A percentile compares a stretch with the other conserved stretches of the same genome.
phyloP scores from a whole-genome alignment of 2,329 filamentous ascomycete species.

The Talaromyces sp. region DNA sequence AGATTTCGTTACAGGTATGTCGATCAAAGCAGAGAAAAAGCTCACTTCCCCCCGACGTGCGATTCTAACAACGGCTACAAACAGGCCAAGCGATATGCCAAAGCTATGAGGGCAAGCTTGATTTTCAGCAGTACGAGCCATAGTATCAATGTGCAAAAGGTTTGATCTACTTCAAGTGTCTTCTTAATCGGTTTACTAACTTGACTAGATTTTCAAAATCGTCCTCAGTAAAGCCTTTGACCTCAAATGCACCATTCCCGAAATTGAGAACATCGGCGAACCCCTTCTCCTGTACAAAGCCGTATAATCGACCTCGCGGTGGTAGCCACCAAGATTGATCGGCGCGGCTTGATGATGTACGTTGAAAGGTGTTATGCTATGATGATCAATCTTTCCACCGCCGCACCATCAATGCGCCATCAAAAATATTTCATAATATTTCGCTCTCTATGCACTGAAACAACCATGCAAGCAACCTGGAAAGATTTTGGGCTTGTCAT shows the following conservation, averaged over 20 bases:
- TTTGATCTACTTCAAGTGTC: slow-evolving; percentile 36
- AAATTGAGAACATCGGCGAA: slow-evolving; percentile 97
- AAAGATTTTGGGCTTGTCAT: not conserved
- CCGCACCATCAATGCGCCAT: slow-evolving; percentile 21
- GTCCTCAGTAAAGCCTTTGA: slow-evolving; percentile 98
- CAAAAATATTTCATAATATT: slow-evolving; percentile 2
- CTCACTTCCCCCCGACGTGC: not conserved
- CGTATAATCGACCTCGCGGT: slow-evolving; percentile 26
- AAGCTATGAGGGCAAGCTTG: slow-evolving; percentile 94
- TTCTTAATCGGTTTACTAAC: not conserved
- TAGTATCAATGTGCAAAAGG: slow-evolving; percentile 99
- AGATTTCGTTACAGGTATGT: slow-evolving; percentile 88
- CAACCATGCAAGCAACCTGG: not conserved
- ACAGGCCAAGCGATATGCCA: slow-evolving; percentile 89
- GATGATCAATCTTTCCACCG: slow-evolving; percentile 13
- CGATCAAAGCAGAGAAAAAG: not conserved
- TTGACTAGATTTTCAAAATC: slow-evolving; percentile 91
- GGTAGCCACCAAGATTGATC: slow-evolving; percentile 13
- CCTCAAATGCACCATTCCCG: slow-evolving; percentile 96
- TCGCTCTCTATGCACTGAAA: not conserved
- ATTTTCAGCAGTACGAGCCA: slow-evolving; percentile 99
- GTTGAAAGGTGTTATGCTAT: slow-evolving; percentile 35
- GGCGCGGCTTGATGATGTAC: slow-evolving; percentile 29
- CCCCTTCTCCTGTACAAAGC: slow-evolving; percentile 87
- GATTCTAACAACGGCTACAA: slow-evolving; percentile 19